Base-by-base conservation (phyloP, 2,329 filamentous ascomycete genomes). In the Botrytis cinerea region DNA sequence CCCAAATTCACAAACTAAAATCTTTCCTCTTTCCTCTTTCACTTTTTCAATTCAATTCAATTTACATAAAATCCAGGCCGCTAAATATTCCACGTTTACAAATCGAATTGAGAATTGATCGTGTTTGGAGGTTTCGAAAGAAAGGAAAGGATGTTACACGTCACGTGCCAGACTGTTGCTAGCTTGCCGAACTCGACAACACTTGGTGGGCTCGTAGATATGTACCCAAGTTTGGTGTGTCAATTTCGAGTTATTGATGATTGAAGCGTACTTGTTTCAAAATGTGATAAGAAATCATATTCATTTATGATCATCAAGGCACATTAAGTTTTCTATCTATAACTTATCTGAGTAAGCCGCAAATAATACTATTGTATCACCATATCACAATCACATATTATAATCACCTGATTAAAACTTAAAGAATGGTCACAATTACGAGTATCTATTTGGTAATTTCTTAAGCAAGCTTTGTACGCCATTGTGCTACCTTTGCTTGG, bases 371-470 rank as follows among this genome's bases (percentile, higher is more conserved):
- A 18, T 57, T 57, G 14, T 28, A 16, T 57, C 51, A 28, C 14
- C 14, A 28, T 14, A 57, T n/a, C 14, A 57, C 18, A 1, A 57
- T 67, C 45, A 20, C 20, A 35, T n/a, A 16, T 35, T 10, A 66
- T 32, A 70, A 9, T 46, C 38, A 62, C 54, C 61, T 45, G 32
- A 35, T 64, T 10, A 51, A 64, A n/a, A 63, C 4, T 28, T 57
- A 20, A 72, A 57, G 6, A 59, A 72, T 67, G 59, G 40, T 67
- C 71, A 75, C 74, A 75, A 79, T 79, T 78, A 79, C 75, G 78
- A 79, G 75, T 78, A 77, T 79, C 78, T 79, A 79, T 79, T 76
- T 76, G 77, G 76, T 72, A 76, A 76, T 75, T 73, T 74, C 77
- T 73, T 76, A 74, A 76, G 75, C 75, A 74, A 77, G 73, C 73